Conservation (phyloP, 1,139 yeast genomes). For the Zygosaccharomyces pseudobailii region DNA sequence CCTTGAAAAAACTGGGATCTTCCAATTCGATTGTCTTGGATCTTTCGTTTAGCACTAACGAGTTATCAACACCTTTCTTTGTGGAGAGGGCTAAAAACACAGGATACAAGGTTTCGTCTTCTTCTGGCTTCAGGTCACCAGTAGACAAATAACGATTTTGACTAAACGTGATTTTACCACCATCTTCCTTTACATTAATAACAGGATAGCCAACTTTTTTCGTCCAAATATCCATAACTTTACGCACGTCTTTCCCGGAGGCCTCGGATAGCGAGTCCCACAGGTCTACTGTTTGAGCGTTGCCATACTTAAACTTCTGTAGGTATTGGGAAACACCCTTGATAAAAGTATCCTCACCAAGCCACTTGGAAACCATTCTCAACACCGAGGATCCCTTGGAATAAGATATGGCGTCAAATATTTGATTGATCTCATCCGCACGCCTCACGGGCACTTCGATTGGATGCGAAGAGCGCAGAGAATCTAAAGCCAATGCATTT, state of each 20-base stretch:
- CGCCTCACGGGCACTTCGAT: conserved; percentile 78
- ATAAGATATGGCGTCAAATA: conserved; percentile 82
- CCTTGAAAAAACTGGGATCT: conserved; percentile 54
- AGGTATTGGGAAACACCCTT: conserved; percentile 74
- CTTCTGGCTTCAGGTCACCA: conserved; percentile 73
- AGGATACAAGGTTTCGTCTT: conserved; percentile 70
- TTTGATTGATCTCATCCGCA: conserved; percentile 81
- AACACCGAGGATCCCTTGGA: conserved; percentile 77
- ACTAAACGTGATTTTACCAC: conserved; percentile 45
- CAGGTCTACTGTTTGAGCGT: conserved; percentile 74
- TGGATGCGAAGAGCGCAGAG: conserved; percentile 78
- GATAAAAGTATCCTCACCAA: conserved; percentile 71
- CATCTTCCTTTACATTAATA: conserved; percentile 52
- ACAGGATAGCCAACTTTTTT: conserved; percentile 82
- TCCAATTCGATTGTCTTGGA: conserved; percentile 45
- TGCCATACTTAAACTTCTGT: conserved; percentile 64
- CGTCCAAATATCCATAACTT: conserved; percentile 80
- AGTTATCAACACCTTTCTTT: conserved; percentile 58
- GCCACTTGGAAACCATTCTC: conserved; percentile 69
- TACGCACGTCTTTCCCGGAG: conserved; percentile 66
- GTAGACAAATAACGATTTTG: conserved; percentile 76
- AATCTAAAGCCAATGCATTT: conserved; percentile 65
- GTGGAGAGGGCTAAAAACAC: conserved; percentile 77
- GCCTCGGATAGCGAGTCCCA: conserved; percentile 74
- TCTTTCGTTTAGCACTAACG: conserved; percentile 54